Conservation (phyloP, 2,329 filamentous ascomycete genomes). For the Dothiorella sarmentorum region DNA sequence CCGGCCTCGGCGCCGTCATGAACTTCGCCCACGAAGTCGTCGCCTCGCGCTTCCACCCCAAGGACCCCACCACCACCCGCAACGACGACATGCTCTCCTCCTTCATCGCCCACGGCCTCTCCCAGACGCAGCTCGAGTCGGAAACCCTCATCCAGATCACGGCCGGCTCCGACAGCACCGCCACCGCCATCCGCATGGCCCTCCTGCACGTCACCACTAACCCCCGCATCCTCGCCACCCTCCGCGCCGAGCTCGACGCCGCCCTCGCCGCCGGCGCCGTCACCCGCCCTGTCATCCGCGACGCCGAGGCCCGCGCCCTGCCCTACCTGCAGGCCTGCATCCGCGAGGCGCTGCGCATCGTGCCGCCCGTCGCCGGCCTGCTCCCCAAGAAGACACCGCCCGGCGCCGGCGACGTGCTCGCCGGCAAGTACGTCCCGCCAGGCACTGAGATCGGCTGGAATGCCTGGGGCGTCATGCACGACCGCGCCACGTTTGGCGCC, state of each 20-base stretch:
- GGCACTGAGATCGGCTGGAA: constrained; percentile 40
- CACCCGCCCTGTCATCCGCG: constrained; percentile 45
- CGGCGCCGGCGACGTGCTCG: constrained; percentile 31
- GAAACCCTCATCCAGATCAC: constrained; percentile 48
- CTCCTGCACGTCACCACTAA: constrained; percentile 53
- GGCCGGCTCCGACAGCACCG: constrained; percentile 58
- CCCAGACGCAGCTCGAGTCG: constrained; percentile 41
- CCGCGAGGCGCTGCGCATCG: constrained; percentile 46
- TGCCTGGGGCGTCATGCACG: constrained; percentile 37
- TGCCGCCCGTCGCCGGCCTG: constrained; percentile 37
- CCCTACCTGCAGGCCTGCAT: constrained; percentile 48
- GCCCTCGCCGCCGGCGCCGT: constrained; percentile 39
- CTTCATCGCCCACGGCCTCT: constrained; percentile 45
- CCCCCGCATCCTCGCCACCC: constrained; percentile 43
- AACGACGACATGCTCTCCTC: constrained; percentile 58
- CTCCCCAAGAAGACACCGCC: constrained; percentile 31
- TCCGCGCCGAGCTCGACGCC: constrained; percentile 47
- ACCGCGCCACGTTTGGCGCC: constrained; percentile 34
- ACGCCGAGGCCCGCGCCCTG: constrained; percentile 37
- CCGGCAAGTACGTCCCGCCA: constrained; percentile 33
- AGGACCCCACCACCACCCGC: constrained; percentile 39
- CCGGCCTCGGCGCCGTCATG: constrained; percentile 22
- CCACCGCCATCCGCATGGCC: constrained; percentile 52
- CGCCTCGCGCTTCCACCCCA: constrained; percentile 44
- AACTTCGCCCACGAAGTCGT: constrained; percentile 45